Evolutionary conservation across 306 rosid genomes (phyloP).

Genomic region (Lagenaria siceraria): DNA sequence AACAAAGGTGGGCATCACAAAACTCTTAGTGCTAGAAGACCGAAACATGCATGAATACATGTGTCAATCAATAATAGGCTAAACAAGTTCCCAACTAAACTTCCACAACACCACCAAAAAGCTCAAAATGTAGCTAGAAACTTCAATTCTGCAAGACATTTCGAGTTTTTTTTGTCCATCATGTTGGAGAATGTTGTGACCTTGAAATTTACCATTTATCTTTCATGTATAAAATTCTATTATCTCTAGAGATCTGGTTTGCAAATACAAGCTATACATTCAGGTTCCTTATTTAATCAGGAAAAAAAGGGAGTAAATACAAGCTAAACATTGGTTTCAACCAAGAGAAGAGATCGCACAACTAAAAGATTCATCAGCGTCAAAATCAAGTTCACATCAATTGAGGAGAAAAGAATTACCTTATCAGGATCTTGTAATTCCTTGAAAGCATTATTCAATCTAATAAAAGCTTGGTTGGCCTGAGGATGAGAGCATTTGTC

Average conservation of each 20-base stretch:
- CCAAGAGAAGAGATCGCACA: neutral
- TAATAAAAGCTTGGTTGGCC: slow-evolving; percentile 84
- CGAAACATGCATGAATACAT: neutral
- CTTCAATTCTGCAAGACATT: neutral
- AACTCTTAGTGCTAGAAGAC: neutral
- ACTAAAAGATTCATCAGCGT: neutral
- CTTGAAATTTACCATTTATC: neutral
- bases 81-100: neutral
- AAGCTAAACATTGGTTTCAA: neutral
- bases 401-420: neutral
- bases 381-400: neutral
- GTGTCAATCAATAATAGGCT: neutral
- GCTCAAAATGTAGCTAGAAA: neutral
- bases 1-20: neutral
- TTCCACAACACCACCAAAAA: neutral
- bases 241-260: neutral
- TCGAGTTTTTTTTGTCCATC: neutral
- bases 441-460: slow-evolving; percentile 81
- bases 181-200: neutral
- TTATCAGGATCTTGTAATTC: slow-evolving; percentile 61
- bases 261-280: neutral
- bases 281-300: no score
- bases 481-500: slow-evolving; percentile 97
- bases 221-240: neutral
- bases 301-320: neutral